Evolutionary conservation across 140 eudicot species (phyloP).

Genomic region (Eryngium alpinum): DNA sequence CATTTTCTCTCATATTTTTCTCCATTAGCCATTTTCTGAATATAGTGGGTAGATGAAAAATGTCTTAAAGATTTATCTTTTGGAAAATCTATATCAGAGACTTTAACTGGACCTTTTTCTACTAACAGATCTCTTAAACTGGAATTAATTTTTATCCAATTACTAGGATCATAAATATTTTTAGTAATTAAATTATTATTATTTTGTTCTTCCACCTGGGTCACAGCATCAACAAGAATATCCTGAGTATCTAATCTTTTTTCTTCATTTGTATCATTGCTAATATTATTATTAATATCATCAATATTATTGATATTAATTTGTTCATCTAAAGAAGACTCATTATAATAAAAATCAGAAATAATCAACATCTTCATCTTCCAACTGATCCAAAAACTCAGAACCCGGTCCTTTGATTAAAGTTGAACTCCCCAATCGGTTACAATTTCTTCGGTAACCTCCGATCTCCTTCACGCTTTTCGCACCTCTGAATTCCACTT

Average conservation of each 20-base stretch:
- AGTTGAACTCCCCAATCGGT: too few relatives aligned
- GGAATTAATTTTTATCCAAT: not conserved
- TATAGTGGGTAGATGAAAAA: not conserved
- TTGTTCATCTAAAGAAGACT: too few relatives aligned
- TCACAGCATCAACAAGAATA: too few relatives aligned
- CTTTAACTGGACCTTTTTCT: not conserved
- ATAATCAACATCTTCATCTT: too few relatives aligned
- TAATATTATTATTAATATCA: too few relatives aligned
- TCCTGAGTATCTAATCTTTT: too few relatives aligned
- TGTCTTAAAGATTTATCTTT: not conserved
- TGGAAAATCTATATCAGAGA: not conserved
- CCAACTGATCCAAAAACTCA: too few relatives aligned
- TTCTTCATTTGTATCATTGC: too few relatives aligned
- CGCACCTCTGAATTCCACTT: slow-evolving; percentile 23
- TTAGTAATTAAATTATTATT: not conserved
- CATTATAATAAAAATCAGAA: too few relatives aligned
- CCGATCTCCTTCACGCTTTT: slow-evolving; percentile 37
- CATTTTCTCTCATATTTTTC: not conserved
- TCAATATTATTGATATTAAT: too few relatives aligned
- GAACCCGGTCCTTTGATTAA: too few relatives aligned
- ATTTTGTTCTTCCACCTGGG: too few relatives aligned
- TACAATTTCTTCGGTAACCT: slow-evolving; percentile 34
- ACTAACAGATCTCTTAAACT: not conserved
- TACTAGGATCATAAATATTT: not conserved
- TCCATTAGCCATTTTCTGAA: not conserved